Conservation (phyloP, 805 yeast genomes). For the Candida germanica region DNA sequence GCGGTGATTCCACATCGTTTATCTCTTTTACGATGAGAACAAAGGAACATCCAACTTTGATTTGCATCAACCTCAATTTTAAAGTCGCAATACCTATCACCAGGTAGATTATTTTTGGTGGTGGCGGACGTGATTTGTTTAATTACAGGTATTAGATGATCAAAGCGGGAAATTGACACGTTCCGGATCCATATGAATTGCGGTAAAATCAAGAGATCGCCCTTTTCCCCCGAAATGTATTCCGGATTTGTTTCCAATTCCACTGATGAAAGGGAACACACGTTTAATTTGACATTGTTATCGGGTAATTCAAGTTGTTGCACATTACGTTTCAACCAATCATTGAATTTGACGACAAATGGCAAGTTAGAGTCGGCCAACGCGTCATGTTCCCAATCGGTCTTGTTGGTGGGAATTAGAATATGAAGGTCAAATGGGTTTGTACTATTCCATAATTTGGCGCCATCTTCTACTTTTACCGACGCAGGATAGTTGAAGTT, state of each 20-base stretch:
- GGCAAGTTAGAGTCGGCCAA: conserved; percentile 37
- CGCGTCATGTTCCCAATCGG: conserved; percentile 84
- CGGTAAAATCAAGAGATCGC: conserved; percentile 69
- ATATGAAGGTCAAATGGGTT: conserved; percentile 68
- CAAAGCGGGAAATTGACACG: conserved; percentile 43
- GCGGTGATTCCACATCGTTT: conserved; percentile 94
- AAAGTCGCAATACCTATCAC: conserved; percentile 12
- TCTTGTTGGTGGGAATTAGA: conserved; percentile 76
- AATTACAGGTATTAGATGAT: conserved; percentile 5
- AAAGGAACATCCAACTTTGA: conserved; percentile 60
- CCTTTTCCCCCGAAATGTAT: conserved; percentile 22
- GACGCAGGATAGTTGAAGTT: conserved; percentile 50
- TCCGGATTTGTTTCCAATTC: conserved; percentile 16
- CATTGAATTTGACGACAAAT: conserved; percentile 42
- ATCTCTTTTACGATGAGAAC: conserved; percentile 90
- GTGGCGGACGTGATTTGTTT: conserved; percentile 2
- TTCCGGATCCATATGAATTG: conserved; percentile 67
- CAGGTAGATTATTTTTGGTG: conserved; percentile 1
- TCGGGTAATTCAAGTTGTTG: background rate
- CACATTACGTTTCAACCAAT: conserved; percentile 25
- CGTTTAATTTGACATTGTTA: conserved; percentile 45
- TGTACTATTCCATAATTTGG: conserved; percentile 65
- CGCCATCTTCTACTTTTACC: conserved; percentile 38
- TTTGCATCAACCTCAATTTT: conserved; percentile 30
- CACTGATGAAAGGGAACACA: conserved; percentile 52